These are phyloP conservation scores for Colletotrichum melonis DNA, from an alignment of 2,329 filamentous ascomycete genomes.

Conservation along the genomic window DNA sequence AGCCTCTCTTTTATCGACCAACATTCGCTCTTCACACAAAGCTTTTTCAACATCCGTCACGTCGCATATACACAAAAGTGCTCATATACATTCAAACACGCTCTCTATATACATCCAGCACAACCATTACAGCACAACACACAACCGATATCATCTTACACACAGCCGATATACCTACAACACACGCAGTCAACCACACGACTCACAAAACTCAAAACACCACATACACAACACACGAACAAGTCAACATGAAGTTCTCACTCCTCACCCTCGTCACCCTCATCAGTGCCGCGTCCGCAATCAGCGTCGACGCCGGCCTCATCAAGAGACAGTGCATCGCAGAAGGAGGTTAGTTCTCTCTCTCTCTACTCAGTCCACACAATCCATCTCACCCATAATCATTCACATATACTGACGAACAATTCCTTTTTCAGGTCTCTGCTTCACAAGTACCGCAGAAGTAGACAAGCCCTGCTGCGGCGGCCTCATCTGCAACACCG, in stretches of 20 bases:
- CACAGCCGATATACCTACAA: neutral
- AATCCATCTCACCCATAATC: neutral
- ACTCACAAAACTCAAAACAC: neutral
- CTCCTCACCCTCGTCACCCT: slow-evolving; percentile 9
- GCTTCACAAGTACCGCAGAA: slow-evolving; percentile 10
- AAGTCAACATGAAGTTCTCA: slow-evolving; percentile 19
- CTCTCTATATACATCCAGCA: neutral
- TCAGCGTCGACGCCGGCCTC: slow-evolving; percentile 23
- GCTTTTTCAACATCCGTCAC: neutral
- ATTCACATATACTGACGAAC: neutral
- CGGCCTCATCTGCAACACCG: slow-evolving; percentile 17
- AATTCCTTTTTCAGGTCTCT: neutral
- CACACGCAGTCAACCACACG: neutral
- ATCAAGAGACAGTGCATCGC: slow-evolving; percentile 25
- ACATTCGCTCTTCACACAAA: neutral
- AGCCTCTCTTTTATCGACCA: neutral
- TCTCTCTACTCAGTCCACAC: neutral
- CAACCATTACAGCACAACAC: no score
- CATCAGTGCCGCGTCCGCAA: slow-evolving; percentile 15
- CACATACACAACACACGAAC: neutral
- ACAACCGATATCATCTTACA: no score
- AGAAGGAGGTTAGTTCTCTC: neutral
- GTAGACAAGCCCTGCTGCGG: slow-evolving; percentile 22
- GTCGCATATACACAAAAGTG: no score
- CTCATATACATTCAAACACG: neutral